These are phyloP conservation scores for Hygrocybe coccinea DNA, from an alignment of 768 basidiomycete species.

Conservation along the genomic window DNA sequence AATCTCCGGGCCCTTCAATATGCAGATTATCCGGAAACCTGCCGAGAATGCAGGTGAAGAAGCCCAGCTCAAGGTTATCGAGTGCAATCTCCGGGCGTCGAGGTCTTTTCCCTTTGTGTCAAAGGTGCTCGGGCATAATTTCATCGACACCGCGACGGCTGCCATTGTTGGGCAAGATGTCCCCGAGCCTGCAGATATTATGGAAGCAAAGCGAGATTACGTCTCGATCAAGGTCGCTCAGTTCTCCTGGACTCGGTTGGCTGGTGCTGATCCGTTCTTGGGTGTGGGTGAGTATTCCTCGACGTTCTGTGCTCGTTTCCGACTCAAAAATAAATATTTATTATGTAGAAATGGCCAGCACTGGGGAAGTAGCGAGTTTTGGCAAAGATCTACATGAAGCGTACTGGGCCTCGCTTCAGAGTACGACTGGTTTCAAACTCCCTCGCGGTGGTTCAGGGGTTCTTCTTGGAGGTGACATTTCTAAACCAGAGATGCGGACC, in stretches of 20 bases:
- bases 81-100: slow-evolving; percentile 97
- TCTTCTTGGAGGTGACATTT: slow-evolving; percentile 86
- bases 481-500: slow-evolving; percentile 77
- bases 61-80: slow-evolving; percentile 89
- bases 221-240: slow-evolving; percentile 96
- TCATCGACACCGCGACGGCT: slow-evolving; percentile 87
- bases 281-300: slow-evolving; percentile 70
- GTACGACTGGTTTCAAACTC: slow-evolving; percentile 92
- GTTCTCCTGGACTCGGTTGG: slow-evolving; percentile 96
- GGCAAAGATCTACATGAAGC: slow-evolving; percentile 92
- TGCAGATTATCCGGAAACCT: slow-evolving; percentile 93
- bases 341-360: slow-evolving; percentile 88
- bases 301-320: background rate
- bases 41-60: slow-evolving; percentile 46
- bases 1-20: slow-evolving; percentile 98
- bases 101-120: slow-evolving; percentile 99
- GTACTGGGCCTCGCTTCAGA: slow-evolving; percentile 91
- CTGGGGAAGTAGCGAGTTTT: slow-evolving; percentile 95
- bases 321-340: slow-evolving; percentile 6
- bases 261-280: slow-evolving; percentile 94
- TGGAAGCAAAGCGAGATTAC: slow-evolving; percentile 86
- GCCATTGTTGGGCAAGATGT: slow-evolving; percentile 84
- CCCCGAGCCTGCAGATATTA: slow-evolving; percentile 86
- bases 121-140: slow-evolving; percentile 95
- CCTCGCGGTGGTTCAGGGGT: slow-evolving; percentile 82